phyloP scores from a whole-genome alignment of 768 basidiomycete species.

The Trametes punicea region DNA sequence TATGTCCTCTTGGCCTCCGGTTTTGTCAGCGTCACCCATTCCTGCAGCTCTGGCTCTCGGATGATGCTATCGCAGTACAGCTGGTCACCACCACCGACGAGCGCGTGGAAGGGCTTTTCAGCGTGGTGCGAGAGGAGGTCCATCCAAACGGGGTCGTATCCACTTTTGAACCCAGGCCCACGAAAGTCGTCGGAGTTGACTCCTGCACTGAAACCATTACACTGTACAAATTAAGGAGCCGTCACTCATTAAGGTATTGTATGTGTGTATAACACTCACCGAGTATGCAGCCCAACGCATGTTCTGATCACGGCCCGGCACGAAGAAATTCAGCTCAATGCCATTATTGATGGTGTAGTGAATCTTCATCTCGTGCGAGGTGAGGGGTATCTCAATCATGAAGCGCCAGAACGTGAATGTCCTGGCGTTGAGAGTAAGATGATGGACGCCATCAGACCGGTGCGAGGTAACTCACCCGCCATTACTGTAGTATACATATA shows the following conservation, averaged over 20 bases:
- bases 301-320: conserved; percentile 78
- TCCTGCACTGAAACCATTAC: conserved; percentile 87
- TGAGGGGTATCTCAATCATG: conserved; percentile 76
- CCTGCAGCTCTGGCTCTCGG: conserved; percentile 84
- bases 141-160: conserved; percentile 91
- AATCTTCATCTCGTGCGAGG: conserved; percentile 67
- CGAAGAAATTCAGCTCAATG: conserved; percentile 71
- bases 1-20: conserved; percentile 54
- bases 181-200: conserved; percentile 87
- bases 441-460: not conserved
- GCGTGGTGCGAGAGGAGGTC: conserved; percentile 86
- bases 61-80: conserved; percentile 82
- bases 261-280: conserved; percentile 38
- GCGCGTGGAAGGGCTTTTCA: conserved; percentile 78
- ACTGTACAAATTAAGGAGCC: conserved; percentile 39
- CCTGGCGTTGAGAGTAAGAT: conserved; percentile 35
- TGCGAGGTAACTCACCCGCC: conserved; percentile 23
- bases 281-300: conserved; percentile 91
- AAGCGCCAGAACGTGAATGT: conserved; percentile 96
- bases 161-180: conserved; percentile 73
- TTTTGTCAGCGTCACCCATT: conserved; percentile 69
- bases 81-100: conserved; percentile 94
- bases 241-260: not conserved
- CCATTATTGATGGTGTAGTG: conserved; percentile 82
- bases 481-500: conserved; percentile 28